These are phyloP conservation scores for Zygosaccharomyces gambellarensis DNA, from an alignment of 805 yeast genomes.

Conservation along the genomic window DNA sequence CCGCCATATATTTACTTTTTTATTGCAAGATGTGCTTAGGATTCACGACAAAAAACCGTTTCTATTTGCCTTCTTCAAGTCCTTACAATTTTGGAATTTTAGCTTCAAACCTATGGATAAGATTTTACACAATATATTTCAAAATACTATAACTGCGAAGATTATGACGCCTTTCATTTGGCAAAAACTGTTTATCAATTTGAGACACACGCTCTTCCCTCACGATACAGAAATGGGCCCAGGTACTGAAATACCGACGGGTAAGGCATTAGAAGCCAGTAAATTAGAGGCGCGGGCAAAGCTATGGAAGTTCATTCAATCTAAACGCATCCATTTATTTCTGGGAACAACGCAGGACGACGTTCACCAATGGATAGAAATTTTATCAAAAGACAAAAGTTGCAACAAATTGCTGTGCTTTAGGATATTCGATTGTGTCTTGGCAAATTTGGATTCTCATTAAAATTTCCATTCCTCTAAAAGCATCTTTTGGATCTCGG, in stretches of 20 bases:
- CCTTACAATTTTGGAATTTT: constrained; percentile 17
- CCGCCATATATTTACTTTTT: constrained; percentile 20
- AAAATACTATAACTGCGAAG: constrained; percentile 4
- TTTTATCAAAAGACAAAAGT: constrained; percentile 36
- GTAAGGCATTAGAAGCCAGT: constrained; percentile 36
- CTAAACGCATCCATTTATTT: constrained; percentile 14
- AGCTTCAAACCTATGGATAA: constrained; percentile 10
- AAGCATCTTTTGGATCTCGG: constrained; percentile 20
- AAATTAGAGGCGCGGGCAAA: constrained; percentile 27
- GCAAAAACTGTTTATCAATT: constrained; percentile 2
- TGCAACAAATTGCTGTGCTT: constrained; percentile 43
- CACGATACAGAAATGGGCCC: constrained; percentile 48
- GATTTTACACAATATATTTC: constrained; percentile 9
- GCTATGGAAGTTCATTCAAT: constrained; percentile 22
- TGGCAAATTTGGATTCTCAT: constrained; percentile 29
- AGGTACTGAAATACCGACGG: constrained; percentile 40
- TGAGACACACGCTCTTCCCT: constrained; percentile 43
- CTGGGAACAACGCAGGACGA: constrained; percentile 24
- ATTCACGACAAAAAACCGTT: constrained; percentile 31
- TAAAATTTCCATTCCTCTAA: constrained; percentile 17
- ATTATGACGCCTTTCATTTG: neutral
- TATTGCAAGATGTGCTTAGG: constrained; percentile 15
- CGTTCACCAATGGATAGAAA: constrained; percentile 24
- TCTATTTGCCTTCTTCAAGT: constrained; percentile 28
- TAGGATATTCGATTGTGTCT: constrained; percentile 39